phyloP scores from a whole-genome alignment of 225 moss, liverwort and hornwort genomes.

The Lunularia cruciata region DNA sequence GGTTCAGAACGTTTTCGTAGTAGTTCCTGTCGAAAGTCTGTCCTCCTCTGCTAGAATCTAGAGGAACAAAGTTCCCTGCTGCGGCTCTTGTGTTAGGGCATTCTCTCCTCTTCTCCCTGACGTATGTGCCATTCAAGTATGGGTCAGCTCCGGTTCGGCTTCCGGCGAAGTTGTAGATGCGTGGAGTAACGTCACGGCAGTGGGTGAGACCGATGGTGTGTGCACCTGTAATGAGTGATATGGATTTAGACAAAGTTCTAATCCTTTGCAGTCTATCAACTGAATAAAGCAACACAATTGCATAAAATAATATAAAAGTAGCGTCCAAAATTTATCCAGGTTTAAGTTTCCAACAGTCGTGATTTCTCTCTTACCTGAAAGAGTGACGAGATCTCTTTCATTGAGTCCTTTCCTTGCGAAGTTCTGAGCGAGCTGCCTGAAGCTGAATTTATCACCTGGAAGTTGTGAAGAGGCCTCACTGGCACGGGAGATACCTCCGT shows the following conservation, averaged over 20 bases:
- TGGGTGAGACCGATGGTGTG: constrained; percentile 26
- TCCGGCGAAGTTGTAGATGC: constrained; percentile 22
- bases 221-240: constrained; percentile 21
- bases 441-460: neutral
- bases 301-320: too few relatives aligned
- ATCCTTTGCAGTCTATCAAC: too few relatives aligned
- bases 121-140: constrained; percentile 18
- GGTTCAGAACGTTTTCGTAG: constrained; percentile 18
- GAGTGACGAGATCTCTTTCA: constrained; percentile 29
- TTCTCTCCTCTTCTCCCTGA: neutral
- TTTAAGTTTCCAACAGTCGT: too few relatives aligned
- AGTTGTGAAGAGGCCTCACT: constrained; percentile 11
- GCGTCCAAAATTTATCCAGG: too few relatives aligned
- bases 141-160: constrained; percentile 11
- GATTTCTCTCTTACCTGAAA: constrained; percentile 46
- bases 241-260: too few relatives aligned
- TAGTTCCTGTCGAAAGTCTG: constrained; percentile 26
- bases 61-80: neutral
- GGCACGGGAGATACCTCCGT: constrained; percentile 21
- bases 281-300: too few relatives aligned
- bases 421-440: neutral
- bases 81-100: constrained; percentile 12
- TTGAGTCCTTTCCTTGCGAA: constrained; percentile 35
- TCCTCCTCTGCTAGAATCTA: constrained; percentile 9
- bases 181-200: constrained; percentile 5